Base-by-base conservation (phyloP, 768 basidiomycete species). In the Rhizopogon vulgaris region DNA sequence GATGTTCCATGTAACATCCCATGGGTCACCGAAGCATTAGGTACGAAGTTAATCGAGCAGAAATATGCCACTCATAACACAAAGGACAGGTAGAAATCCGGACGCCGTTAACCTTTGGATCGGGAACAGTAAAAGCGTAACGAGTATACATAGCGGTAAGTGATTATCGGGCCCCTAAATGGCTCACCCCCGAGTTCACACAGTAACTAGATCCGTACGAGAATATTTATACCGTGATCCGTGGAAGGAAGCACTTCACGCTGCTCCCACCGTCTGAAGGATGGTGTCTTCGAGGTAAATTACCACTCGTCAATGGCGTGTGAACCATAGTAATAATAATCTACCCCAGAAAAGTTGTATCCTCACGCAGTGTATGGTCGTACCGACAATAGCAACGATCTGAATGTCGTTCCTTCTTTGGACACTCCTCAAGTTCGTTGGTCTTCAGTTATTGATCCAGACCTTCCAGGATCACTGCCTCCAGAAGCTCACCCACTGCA, bases 51-150 rank as follows among this genome's bases (percentile, higher is more conserved):
- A 25, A 54, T 41, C 12, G 10, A 38, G 11, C 48, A 30, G 41
- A 25, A 18, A 52, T 12, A 18, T 51, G 32, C 40, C 38, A 48
- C 49, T 46, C 50, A 18, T 30, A 34, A 56, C 25, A 25, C 3
- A 48, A 27, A 8, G 40, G 42, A 41, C 32, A 85, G 87, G 78
- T 36, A 74, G 70, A 57, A 58, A 71, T 15, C 90, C 94, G 0
- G 94, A 97, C 60, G 94, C 92, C 5, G 91, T 92, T 3, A 96
- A 96, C 63, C 62, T 97, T 17, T 97, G 94, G 93, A 89, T 96
- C 34, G 94, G 94, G 10, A 78, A 88, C 59, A 72, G 75, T 50
- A 71, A 73, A 52, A 93, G 90, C 61, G 71, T 82, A 12, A 96
- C 94, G 1, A 90, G 86, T 50, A 77, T 95, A 41, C 94, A 97